Percentiles rank a stretch among this genome's conserved stretches.
Evolutionary conservation across 768 basidiomycete genomes (phyloP).

Genomic region (Russula sp.): DNA sequence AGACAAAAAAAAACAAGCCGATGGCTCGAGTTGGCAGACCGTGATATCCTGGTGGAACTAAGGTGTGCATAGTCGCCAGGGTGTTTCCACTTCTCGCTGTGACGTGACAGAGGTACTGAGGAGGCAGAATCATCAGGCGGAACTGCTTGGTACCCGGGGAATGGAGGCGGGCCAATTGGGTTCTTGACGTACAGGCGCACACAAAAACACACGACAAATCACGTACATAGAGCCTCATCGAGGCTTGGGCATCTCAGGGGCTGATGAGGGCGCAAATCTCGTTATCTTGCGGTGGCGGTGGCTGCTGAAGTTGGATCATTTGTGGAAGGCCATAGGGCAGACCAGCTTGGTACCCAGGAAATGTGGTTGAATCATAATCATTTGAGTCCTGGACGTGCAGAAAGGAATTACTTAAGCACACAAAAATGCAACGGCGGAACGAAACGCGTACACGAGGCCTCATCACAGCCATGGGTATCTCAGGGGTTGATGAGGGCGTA

Average conservation of each 20-base stretch:
- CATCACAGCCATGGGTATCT: not conserved
- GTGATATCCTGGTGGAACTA: not conserved
- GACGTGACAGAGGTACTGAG: not conserved
- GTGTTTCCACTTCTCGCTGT: not conserved
- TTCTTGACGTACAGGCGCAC: not conserved
- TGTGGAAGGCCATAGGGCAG: too few species aligned
- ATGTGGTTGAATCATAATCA: too few species aligned
- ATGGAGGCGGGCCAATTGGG: not conserved
- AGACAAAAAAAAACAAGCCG: too few species aligned
- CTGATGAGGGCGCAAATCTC: too few species aligned
- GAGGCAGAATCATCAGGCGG: not conserved
- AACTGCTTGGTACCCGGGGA: not conserved
- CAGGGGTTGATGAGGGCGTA: not conserved
- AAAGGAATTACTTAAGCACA: too few species aligned
- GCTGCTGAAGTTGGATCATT: too few species aligned
- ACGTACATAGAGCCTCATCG: not conserved
- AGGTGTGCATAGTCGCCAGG: not conserved
- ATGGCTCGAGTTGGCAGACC: not conserved
- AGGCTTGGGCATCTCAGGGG: too few species aligned
- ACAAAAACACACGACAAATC: not conserved
- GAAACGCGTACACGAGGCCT: too few species aligned
- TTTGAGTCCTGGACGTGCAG: too few species aligned
- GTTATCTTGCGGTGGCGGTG: too few species aligned
- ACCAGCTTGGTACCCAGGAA: too few species aligned
- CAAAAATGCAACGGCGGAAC: too few species aligned